Base-by-base conservation (phyloP, 2,329 filamentous ascomycete genomes). In the Alternaria longipes region DNA sequence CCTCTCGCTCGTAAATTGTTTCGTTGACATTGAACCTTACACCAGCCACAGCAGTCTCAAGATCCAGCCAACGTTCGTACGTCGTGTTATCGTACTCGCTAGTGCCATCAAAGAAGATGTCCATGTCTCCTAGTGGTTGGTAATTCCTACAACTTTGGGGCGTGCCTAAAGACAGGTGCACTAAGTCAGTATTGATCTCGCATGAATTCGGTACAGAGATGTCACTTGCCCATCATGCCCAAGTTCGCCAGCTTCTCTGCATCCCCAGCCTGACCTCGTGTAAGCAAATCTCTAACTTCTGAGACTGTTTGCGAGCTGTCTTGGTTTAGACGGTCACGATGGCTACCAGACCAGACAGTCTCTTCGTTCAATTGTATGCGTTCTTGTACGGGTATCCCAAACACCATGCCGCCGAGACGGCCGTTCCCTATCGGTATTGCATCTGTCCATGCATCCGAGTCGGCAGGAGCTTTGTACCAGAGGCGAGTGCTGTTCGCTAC, bases 401-500 rank as follows among this genome's bases (percentile, higher is more conserved):
- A 81, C 9, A 84, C 70, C 81, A 84, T 83, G 14, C 74, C 78
- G 5, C 81, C 81, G 1, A 82, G 69, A 49, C 83, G 78, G 22
- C 84, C 83, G 66, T 85, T 85, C 9, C 84, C 83, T 50, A 85
- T 74, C 2, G 83, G 83, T 1, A 85, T 71, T 26, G 81, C 80
- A 59, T 81, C 73, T 52, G 78, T 71, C 78, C 79, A 82, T 58
- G 51, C 45, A 32, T 38, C 54, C 3, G 56, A 55, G 16, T 2
- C 11, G 8, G 52, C 51, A 8, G 51, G 56, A n/a, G 42, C 18
- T 12, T 18, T 55, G 45, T 59, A 59, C 56, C 56, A 59, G 18
- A 55, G 56, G 34, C 56, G 44, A 34, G 56, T 54, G 8, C 38
- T 49, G 51, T 54, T 12, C 12, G 51, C 56, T 30, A 36, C 36